These are phyloP conservation scores for Syzygium grande DNA, from an alignment of 345 rosid genomes.

Conservation along the genomic window DNA sequence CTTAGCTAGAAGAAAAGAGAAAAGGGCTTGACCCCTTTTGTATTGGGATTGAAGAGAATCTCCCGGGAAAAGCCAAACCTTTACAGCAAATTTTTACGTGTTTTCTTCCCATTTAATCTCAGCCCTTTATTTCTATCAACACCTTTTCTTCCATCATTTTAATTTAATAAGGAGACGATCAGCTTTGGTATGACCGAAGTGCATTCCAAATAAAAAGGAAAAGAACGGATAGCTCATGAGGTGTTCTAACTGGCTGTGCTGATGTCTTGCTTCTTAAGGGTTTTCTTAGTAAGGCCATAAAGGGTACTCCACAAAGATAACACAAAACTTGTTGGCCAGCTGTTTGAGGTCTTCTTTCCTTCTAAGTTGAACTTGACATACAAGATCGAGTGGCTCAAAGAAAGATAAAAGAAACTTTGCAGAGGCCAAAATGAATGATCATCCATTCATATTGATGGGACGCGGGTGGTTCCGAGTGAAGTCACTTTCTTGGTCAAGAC, in stretches of 20 bases:
- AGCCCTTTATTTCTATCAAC: not conserved
- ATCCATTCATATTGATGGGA: not conserved
- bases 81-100: constrained; percentile 16
- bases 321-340: not conserved
- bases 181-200: not conserved
- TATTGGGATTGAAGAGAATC: not conserved
- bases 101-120: not conserved
- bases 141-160: not conserved
- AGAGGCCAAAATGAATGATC: not conserved
- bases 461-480: not conserved
- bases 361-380: not conserved
- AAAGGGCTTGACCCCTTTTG: not conserved
- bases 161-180: not conserved
- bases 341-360: not conserved
- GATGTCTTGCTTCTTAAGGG: not conserved
- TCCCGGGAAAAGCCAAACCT: not conserved
- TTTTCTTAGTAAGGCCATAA: not conserved
- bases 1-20: not conserved
- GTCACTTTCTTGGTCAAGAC: not conserved
- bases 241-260: not conserved
- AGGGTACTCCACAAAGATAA: not conserved
- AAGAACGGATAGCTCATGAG: not conserved
- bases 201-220: constrained; percentile 9
- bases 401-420: not conserved
- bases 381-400: not conserved